A percentile compares a stretch with the other conserved stretches of the same genome.
Evolutionary conservation across 176 grass and related monocot species (phyloP).

Genomic region (Alloteropsis semialata): DNA sequence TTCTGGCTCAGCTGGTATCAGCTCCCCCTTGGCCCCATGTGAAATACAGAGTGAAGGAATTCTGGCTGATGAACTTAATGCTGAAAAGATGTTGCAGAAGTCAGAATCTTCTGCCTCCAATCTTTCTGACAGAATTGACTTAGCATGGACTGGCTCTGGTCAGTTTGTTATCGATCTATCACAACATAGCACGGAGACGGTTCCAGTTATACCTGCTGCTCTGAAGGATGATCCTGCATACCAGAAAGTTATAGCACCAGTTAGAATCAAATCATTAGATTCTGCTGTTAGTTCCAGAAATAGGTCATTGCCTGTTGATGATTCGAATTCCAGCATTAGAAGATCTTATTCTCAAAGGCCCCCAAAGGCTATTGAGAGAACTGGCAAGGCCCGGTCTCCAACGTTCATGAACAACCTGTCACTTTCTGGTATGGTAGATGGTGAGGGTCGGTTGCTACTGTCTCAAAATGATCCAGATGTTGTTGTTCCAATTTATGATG

Average conservation of each 20-base stretch:
- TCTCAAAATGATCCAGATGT: slow-evolving; percentile 44
- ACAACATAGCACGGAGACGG: slow-evolving; percentile 38
- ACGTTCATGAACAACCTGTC: slow-evolving; percentile 48
- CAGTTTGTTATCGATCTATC: slow-evolving; percentile 29
- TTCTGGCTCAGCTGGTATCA: slow-evolving; percentile 30
- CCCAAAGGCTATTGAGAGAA: slow-evolving; percentile 54
- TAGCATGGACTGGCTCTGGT: slow-evolving; percentile 81
- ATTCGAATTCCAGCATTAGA: slow-evolving; percentile 52
- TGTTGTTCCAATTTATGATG: slow-evolving; percentile 84
- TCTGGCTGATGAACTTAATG: slow-evolving; percentile 29
- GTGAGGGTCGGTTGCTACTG: slow-evolving; percentile 54
- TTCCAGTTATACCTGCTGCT: slow-evolving; percentile 30
- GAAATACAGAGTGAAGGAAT: slow-evolving; percentile 14
- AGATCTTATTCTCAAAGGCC: slow-evolving; percentile 86
- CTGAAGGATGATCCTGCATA: slow-evolving; percentile 44
- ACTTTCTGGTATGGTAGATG: slow-evolving; percentile 44
- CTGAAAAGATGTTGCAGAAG: slow-evolving; percentile 42
- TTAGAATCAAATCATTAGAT: slow-evolving; percentile 84
- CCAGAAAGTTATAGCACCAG: slow-evolving; percentile 52
- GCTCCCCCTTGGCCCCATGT: slow-evolving; percentile 26
- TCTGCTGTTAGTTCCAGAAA: slow-evolving; percentile 53
- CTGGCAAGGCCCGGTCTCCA: slow-evolving; percentile 28
- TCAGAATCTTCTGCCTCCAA: slow-evolving; percentile 51
- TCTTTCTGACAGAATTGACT: slow-evolving; percentile 91
- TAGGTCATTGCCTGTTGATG: slow-evolving; percentile 17